A percentile compares a stretch with the other conserved stretches of the same genome.
Conservation (phyloP, 1,284 basidiomycete species). For the Inonotus hispidus region DNA sequence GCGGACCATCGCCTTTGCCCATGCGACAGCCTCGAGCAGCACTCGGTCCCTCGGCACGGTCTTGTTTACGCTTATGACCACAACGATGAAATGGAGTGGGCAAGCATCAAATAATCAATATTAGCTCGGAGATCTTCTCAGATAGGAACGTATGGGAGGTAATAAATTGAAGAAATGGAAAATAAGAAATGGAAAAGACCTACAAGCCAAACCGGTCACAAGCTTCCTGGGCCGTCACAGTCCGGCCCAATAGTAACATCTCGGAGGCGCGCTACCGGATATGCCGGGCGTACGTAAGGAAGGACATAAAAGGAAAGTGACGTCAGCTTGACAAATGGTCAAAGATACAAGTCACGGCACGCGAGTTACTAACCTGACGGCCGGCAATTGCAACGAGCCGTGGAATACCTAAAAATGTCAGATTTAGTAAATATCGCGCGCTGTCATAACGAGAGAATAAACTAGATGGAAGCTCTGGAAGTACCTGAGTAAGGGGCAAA, state of each 20-base stretch:
- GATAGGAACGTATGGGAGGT: slow-evolving; percentile 1
- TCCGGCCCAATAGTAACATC: slow-evolving; percentile 67
- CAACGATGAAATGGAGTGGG: not conserved
- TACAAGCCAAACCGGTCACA: slow-evolving; percentile 71
- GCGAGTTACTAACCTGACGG: slow-evolving; percentile 51
- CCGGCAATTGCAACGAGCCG: slow-evolving; percentile 46
- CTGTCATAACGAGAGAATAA: not conserved
- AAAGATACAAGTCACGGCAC: not conserved
- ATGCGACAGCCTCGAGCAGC: slow-evolving; percentile 54
- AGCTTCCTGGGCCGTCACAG: slow-evolving; percentile 64
- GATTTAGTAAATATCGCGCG: not conserved
- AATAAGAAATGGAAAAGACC: slow-evolving; percentile 29
- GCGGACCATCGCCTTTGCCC: slow-evolving; percentile 54
- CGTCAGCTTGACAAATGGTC: not conserved
- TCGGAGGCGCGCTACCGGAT: slow-evolving; percentile 63
- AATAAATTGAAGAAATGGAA: slow-evolving; percentile 10
- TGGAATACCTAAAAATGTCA: slow-evolving; percentile 12
- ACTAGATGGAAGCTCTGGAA: slow-evolving; percentile 1
- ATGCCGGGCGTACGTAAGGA: not conserved
- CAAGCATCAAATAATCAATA: not conserved
- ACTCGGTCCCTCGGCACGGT: slow-evolving; percentile 57
- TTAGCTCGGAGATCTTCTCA: slow-evolving; percentile 10
- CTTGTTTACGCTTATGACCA: slow-evolving; percentile 52
- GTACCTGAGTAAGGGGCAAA: not conserved
- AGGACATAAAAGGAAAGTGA: not conserved